Conservation (phyloP, 345 rosid genomes). For the Draba incana region DNA sequence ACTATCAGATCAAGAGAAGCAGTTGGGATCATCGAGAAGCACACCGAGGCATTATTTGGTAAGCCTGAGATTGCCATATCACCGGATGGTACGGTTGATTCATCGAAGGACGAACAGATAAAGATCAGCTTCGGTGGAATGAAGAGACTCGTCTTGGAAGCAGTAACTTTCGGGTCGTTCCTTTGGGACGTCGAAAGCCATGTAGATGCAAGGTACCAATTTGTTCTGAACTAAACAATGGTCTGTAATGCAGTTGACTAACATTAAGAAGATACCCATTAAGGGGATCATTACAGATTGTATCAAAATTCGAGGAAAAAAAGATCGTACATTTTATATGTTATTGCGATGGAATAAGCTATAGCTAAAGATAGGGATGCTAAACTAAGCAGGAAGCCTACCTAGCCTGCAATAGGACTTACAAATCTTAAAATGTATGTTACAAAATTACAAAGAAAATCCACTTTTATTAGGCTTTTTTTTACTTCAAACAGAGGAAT, state of each 20-base stretch:
- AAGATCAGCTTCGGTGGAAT: slow-evolving; percentile 85
- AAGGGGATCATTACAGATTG: slow-evolving; percentile 33
- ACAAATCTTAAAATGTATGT: slow-evolving; percentile 29
- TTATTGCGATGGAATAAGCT: slow-evolving; percentile 29
- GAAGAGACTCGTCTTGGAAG: slow-evolving; percentile 94
- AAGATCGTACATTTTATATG: slow-evolving; percentile 28
- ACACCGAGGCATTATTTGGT: slow-evolving; percentile 94
- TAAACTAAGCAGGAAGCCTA: slow-evolving; percentile 41
- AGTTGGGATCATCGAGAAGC: slow-evolving; percentile 88
- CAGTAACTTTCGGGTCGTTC: slow-evolving; percentile 94
- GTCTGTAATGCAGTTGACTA: slow-evolving; percentile 32
- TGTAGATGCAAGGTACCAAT: slow-evolving; percentile 94
- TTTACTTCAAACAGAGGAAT: slow-evolving; percentile 28
- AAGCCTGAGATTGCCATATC: slow-evolving; percentile 79
- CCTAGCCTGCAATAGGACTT: slow-evolving; percentile 47
- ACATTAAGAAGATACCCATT: slow-evolving; percentile 33
- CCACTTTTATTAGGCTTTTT: background rate
- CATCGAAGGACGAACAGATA: slow-evolving; percentile 72
- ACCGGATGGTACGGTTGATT: slow-evolving; percentile 67
- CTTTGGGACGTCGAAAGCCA: slow-evolving; percentile 97
- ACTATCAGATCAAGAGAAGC: slow-evolving; percentile 94
- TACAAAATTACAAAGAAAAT: slow-evolving; percentile 33
- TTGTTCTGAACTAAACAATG: slow-evolving; percentile 60
- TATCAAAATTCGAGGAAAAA: slow-evolving; percentile 6
- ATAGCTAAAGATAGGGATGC: slow-evolving; percentile 23